A percentile compares a stretch with the other conserved stretches of the same genome.
Conservation (phyloP, 1,284 basidiomycete species). For the Puccinia horiana region DNA sequence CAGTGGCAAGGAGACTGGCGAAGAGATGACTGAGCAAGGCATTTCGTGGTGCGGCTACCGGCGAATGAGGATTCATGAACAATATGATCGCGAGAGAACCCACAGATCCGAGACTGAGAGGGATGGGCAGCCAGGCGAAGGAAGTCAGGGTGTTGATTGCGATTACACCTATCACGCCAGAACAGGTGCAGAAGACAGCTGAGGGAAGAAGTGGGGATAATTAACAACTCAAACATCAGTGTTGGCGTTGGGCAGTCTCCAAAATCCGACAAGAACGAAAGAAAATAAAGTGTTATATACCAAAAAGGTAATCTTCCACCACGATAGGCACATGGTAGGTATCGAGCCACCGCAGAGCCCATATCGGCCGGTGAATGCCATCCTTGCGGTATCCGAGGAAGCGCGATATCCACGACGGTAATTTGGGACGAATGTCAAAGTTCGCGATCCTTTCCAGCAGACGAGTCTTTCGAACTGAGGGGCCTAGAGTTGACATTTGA, state of each 20-base stretch:
- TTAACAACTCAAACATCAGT: background rate
- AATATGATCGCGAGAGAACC: conserved; percentile 33
- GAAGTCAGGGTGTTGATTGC: background rate
- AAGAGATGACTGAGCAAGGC: conserved; percentile 19
- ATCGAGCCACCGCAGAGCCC: conserved; percentile 32
- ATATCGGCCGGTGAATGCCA: conserved; percentile 16
- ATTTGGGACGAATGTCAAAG: conserved; percentile 28
- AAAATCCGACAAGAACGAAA: background rate
- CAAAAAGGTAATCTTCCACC: conserved; percentile 21
- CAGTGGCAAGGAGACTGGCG: conserved; percentile 14
- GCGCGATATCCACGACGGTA: conserved; percentile 34
- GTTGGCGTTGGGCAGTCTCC: background rate
- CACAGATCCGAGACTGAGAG: conserved; percentile 29
- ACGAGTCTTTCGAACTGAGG: background rate
- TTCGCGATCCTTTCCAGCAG: background rate
- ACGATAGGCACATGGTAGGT: conserved; percentile 13
- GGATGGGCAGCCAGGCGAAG: conserved; percentile 22
- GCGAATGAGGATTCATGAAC: conserved; percentile 15
- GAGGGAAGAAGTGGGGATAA: background rate
- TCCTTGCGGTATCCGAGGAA: conserved; percentile 39
- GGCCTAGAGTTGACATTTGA: background rate
- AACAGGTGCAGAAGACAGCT: conserved; percentile 5
- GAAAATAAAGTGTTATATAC: background rate
- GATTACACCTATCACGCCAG: conserved; percentile 17
- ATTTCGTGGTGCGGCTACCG: conserved; percentile 22